Evolutionary conservation across 2,329 filamentous ascomycete genomes (phyloP), one percentile per base, ranked within the genome.

Genomic region (Aspergillus jensenii): DNA sequence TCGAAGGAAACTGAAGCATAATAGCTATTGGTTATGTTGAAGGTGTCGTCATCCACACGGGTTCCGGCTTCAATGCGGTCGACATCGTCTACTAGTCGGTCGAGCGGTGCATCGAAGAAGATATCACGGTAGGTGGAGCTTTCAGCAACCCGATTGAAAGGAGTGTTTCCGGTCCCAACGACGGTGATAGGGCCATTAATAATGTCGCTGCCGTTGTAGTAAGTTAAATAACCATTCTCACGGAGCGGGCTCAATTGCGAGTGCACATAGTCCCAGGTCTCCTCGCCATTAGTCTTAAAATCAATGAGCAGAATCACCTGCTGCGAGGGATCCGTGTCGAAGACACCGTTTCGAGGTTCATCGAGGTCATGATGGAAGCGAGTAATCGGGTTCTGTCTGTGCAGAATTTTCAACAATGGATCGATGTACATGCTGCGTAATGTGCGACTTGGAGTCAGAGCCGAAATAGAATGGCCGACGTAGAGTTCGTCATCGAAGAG

Each of bases 1-100:
- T 70, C 74, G 67, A 86, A 85, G 5, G 80, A 81, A 8, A 80
- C 78, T 5, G 79, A 82, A 15, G 84, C 84, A 68, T 85, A 86
- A 73, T 81, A 84, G 23, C 81, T 84, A 63, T 84, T 86, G 14
- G 76, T 76, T 6, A 66, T 50, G 62, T 79, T 75, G 72, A 81
- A 83, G 0, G 71, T 70, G 61, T 77, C 74, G 27, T 50, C 55
- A 37, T 53, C 51, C 4, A 49, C 17, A n/a, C 12, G 15, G 15
- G 8, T 17, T 9, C 31, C 9, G 44, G 37, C 31, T 14, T 60
- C 43, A 39, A 55, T 45, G 6, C 35, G 50, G 39, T 48, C 23
- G 25, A 54, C 47, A 14, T 64, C 55, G 8, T 68, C 69, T n/a
- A 69, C 63, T 39, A 78, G 60, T 45, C 75, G 65, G 52, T 75